Conservation (phyloP, 805 yeast species). For the Candida incommunis region DNA sequence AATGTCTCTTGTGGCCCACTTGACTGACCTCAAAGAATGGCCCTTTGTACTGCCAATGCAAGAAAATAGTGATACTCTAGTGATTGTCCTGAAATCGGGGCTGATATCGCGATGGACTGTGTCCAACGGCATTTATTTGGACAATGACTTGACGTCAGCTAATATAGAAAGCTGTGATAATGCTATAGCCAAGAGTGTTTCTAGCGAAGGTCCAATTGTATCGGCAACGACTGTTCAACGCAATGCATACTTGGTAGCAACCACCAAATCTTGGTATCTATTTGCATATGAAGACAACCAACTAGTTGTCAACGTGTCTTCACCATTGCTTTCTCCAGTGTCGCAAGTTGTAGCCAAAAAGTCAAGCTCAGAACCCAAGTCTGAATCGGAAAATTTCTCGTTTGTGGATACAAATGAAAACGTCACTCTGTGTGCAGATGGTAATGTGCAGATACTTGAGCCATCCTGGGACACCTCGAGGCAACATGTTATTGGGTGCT, state of each 20-base stretch:
- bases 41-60: neutral
- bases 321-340: neutral
- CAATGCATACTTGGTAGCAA: neutral
- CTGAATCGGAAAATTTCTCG: neutral
- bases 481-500: neutral
- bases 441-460: neutral
- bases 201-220: neutral
- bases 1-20: neutral
- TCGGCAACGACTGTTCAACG: neutral
- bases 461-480: neutral
- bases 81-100: neutral
- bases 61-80: neutral
- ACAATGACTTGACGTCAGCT: neutral
- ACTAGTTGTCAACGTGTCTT: neutral
- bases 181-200: neutral
- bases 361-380: too few species aligned
- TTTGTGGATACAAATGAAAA: neutral
- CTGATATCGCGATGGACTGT: neutral
- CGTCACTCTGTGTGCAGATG: neutral
- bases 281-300: neutral
- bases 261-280: neutral
- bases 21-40: neutral
- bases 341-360: neutral
- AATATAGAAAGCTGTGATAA: neutral
- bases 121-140: neutral